Evolutionary conservation across 306 rosid genomes (phyloP), one percentile per base, ranked within the genome.

Genomic region (Cucurbita ficifolia): DNA sequence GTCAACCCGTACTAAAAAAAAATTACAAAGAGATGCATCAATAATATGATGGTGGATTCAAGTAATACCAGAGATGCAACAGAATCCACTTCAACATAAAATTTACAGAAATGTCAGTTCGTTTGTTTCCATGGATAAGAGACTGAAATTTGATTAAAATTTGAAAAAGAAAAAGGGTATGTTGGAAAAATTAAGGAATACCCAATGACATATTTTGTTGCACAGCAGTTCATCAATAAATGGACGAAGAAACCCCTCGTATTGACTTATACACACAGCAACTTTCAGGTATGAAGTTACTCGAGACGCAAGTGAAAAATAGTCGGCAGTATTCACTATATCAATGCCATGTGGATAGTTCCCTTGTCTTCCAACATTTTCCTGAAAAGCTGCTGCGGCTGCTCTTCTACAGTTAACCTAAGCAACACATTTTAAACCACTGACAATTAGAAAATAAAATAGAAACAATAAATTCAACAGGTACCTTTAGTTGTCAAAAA

Each of bases 321-420:
- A 94, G 82, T 94, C 99, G 6, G 99, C 99, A 64, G 88, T 55
- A 67, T 89, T 94, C 79, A 94, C 95, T 72, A 91, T 94, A 81
- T 91, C 99, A 85, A 94, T 94, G 86, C 99, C 99, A 82, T 91
- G 92, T 4, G 96, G 95, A 82, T 84, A 91, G 82, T 82, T 91
- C 75, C 99, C 99, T 83, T 94, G 99, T 79, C 97, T 84, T 78
- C 99, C 96, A 86, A 91, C 97, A 79, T 94, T 94, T 88, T 94
- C 99, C 80, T 91, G 99, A 82, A 94, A 94, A 79, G 97, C 98
- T 14, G 97, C 97, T 8, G 98, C 97, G 36, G 97, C 98, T 70
- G 98, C 98, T 88, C 98, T 89, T 88, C 98, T 86, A 85, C 98
- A 94, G 88, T 91, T 94, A 76, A 94, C 98, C 98, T 94, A 80